These are phyloP conservation scores for Lactarius vividus DNA, from an alignment of 768 basidiomycete genomes.

Conservation along the genomic window DNA sequence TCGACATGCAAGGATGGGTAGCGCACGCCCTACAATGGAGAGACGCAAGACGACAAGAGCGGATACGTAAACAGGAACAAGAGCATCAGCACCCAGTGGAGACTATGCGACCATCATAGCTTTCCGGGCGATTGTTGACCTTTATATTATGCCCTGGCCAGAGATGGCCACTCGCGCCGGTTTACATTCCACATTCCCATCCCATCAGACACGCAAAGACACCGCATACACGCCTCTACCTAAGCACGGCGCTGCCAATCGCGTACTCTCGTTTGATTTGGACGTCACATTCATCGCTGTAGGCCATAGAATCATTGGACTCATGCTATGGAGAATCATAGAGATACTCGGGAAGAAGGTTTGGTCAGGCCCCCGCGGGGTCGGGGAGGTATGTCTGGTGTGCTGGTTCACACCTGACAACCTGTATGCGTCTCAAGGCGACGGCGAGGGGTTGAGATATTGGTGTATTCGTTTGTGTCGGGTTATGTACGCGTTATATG, in stretches of 20 bases:
- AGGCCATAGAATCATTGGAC: background rate
- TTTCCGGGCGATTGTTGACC: background rate
- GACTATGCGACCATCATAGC: conserved; percentile 16
- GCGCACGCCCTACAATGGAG: conserved; percentile 42
- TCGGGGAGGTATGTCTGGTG: conserved; percentile 9
- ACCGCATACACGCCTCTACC: conserved; percentile 8
- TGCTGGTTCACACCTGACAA: conserved; percentile 3
- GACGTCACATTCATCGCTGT: conserved; percentile 3
- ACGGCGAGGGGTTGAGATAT: background rate
- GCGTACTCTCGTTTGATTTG: conserved; percentile 2
- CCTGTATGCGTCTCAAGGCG: background rate
- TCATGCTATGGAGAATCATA: conserved; percentile 6
- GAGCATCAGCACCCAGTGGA: conserved; percentile 19
- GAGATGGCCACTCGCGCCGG: conserved; percentile 6
- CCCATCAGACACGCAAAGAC: conserved; percentile 3
- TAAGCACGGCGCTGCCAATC: conserved; percentile 4
- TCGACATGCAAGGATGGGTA: conserved; percentile 89
- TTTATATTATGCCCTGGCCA: background rate
- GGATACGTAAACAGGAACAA: conserved; percentile 13
- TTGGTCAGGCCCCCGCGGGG: conserved; percentile 4
- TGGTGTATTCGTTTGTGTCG: background rate
- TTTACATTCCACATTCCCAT: conserved; percentile 8
- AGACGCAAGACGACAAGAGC: conserved; percentile 24
- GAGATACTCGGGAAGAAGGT: conserved; percentile 13
- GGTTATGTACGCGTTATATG: conserved; percentile 19